Evolutionary conservation across 257 asterid species (phyloP).

Genomic region (Jasminum sambac): DNA sequence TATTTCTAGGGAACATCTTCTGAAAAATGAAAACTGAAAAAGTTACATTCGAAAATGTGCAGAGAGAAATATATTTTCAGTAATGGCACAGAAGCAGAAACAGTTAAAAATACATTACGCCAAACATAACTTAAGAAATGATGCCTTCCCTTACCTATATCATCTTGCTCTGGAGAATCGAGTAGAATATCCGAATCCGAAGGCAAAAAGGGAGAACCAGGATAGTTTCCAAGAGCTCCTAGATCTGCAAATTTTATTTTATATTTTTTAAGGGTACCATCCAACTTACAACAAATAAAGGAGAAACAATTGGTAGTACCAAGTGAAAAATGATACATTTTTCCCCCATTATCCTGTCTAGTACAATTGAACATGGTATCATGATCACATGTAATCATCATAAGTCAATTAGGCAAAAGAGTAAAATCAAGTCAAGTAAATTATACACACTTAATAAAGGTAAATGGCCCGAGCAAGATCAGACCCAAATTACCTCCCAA

Average conservation of each 20-base stretch:
- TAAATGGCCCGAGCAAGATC: background rate
- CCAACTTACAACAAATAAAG: background rate
- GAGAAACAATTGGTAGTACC: background rate
- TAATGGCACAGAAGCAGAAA: too few species aligned
- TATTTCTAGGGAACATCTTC: too few species aligned
- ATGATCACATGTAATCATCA: background rate
- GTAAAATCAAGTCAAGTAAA: too few species aligned
- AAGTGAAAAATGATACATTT: too few species aligned
- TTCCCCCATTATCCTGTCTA: too few species aligned
- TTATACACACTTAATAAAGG: background rate
- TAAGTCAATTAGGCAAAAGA: too few species aligned
- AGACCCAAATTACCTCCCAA: constrained; percentile 51
- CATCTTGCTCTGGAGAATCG: constrained; percentile 85
- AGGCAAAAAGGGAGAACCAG: constrained; percentile 88
- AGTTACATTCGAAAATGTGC: too few species aligned
- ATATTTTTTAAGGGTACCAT: background rate
- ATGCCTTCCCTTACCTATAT: constrained; percentile 55
- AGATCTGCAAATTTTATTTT: constrained; percentile 40
- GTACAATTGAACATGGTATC: too few species aligned
- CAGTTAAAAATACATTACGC: too few species aligned
- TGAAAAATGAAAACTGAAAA: too few species aligned
- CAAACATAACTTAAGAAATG: background rate
- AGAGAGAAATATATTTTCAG: too few species aligned
- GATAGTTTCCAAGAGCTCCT: constrained; percentile 92
- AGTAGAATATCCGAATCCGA: constrained; percentile 94